Conservation (phyloP, 2,329 filamentous ascomycete genomes). For the Exophiala bonariae region DNA sequence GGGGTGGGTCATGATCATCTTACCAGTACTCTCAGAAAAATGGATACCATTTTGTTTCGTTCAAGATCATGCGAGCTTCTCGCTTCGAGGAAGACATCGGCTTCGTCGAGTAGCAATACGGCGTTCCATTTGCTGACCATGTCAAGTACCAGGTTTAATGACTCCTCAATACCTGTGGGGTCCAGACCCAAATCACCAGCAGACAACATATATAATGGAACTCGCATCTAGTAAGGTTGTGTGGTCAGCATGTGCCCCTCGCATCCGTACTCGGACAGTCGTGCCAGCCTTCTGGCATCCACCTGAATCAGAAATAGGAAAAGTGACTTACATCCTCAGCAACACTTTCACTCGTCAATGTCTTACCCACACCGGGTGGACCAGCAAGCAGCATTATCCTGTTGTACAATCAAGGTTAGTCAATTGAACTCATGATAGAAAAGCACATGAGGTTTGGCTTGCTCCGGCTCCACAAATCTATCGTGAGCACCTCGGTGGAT, state of each 20-base stretch:
- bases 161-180: slow-evolving; percentile 43
- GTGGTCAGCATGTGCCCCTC: too few species aligned
- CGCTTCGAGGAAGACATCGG: slow-evolving; percentile 45
- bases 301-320: too few species aligned
- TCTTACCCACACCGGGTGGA: slow-evolving; percentile 57
- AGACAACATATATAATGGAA: slow-evolving; percentile 52
- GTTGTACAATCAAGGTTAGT: slow-evolving; percentile 20
- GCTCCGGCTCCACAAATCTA: too few species aligned
- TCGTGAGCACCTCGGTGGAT: too few species aligned
- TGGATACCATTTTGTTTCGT: slow-evolving; percentile 48
- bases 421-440: background rate
- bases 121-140: slow-evolving; percentile 54
- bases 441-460: background rate
- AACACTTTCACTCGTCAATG: slow-evolving; percentile 51
- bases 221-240: slow-evolving; percentile 37
- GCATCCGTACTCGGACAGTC: too few species aligned
- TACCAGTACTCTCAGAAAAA: slow-evolving; percentile 28
- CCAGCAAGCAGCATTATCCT: slow-evolving; percentile 46
- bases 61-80: slow-evolving; percentile 41
- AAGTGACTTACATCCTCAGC: slow-evolving; percentile 41
- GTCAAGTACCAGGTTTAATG: slow-evolving; percentile 45
- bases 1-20: slow-evolving; percentile 16
- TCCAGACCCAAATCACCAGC: slow-evolving; percentile 52
- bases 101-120: slow-evolving; percentile 53
- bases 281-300: too few species aligned